A percentile compares a stretch with the other conserved stretches of the same genome.
phyloP scores from a whole-genome alignment of 2,329 filamentous ascomycete species.

The Karstenula rhodostoma region DNA sequence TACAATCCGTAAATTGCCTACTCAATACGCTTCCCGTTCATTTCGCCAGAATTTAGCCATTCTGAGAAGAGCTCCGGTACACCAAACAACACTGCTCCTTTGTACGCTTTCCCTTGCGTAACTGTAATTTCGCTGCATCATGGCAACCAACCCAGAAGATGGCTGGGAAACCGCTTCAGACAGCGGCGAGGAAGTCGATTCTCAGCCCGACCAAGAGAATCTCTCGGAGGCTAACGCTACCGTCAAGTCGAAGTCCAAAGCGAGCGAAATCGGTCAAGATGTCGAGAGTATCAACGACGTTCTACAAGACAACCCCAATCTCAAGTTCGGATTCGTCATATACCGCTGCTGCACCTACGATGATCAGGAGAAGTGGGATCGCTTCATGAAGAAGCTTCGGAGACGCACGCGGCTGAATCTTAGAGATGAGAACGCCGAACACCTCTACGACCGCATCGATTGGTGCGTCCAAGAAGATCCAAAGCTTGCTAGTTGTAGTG shows the following conservation, averaged over 20 bases:
- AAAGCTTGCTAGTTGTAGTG: constrained; percentile 10
- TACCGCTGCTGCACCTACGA: constrained; percentile 24
- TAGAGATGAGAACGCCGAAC: constrained; percentile 1
- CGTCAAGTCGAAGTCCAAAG: not conserved
- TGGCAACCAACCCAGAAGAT: not conserved
- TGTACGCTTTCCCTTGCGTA: too few relatives aligned
- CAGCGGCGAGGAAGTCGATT: not conserved
- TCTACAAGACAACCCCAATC: not conserved
- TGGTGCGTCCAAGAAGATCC: constrained; percentile 23
- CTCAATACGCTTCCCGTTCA: too few relatives aligned
- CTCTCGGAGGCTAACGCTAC: not conserved
- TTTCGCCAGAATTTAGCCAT: too few relatives aligned
- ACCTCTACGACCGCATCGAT: constrained; percentile 21
- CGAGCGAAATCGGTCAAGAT: not conserved
- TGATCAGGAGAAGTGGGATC: constrained; percentile 14
- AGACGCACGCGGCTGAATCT: constrained; percentile 17
- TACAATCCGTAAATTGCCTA: too few relatives aligned
- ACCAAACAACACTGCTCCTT: too few relatives aligned
- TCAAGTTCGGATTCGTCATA: constrained; percentile 25
- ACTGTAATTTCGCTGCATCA: too few relatives aligned
- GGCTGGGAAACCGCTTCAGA: not conserved
- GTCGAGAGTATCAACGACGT: not conserved
- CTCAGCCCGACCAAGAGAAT: not conserved
- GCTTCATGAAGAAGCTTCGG: constrained; percentile 21
- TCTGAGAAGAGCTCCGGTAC: too few relatives aligned